These are phyloP conservation scores for Pseudonitzschia multistriata DNA, from an alignment of 108 stramenopile species.

Conservation along the genomic window DNA sequence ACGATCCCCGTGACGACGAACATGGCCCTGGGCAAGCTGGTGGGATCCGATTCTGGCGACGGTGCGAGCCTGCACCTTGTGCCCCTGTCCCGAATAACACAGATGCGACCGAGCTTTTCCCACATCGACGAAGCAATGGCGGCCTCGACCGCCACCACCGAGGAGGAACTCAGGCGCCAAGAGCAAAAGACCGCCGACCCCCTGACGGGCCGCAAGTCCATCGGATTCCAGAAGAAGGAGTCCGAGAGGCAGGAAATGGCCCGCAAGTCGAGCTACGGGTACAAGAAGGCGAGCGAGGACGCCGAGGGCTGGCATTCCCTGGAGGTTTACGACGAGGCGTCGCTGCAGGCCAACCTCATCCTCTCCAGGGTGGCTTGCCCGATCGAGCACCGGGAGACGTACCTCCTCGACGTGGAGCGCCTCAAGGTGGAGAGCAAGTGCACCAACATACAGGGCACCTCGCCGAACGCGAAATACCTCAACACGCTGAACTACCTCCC, in stretches of 20 bases:
- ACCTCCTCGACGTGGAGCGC: neutral
- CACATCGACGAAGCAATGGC: conserved; percentile 59
- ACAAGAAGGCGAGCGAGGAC: conserved; percentile 79
- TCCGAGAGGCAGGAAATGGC: conserved; percentile 70
- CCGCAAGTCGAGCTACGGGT: conserved; percentile 75
- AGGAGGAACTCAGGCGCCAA: conserved; percentile 38
- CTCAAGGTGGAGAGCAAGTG: neutral
- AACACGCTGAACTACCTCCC: conserved; percentile 11
- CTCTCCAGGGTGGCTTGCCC: conserved; percentile 26
- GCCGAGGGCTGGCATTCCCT: conserved; percentile 81
- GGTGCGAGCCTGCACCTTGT: conserved; percentile 49
- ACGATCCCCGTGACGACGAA: conserved; percentile 73
- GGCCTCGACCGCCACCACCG: conserved; percentile 44
- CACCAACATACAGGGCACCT: neutral
- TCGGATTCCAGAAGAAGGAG: conserved; percentile 85
- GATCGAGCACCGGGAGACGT: neutral
- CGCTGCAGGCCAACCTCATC: conserved; percentile 25
- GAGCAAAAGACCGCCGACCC: neutral
- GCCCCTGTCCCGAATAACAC: conserved; percentile 56
- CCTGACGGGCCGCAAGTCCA: conserved; percentile 36
- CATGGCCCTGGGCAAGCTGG: conserved; percentile 79
- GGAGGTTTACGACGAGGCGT: conserved; percentile 44
- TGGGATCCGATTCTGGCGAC: conserved; percentile 3
- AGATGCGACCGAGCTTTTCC: conserved; percentile 69
- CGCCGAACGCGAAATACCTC: conserved; percentile 5